Conservation (phyloP, 495 filamentous ascomycete genomes). For the Xylaria acuta region DNA sequence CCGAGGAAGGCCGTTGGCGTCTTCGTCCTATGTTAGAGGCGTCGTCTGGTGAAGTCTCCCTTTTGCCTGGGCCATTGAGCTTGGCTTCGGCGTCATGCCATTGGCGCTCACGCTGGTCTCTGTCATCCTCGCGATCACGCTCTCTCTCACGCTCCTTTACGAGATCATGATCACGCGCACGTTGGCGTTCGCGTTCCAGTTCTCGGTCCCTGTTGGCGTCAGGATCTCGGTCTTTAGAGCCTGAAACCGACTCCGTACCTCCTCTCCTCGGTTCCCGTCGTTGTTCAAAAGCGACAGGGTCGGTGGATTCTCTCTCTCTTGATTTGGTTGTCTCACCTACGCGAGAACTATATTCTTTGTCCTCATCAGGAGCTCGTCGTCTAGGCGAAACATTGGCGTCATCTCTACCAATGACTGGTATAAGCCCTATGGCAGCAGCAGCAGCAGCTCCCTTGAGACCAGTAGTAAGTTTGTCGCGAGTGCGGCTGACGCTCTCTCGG, state of each 20-base stretch:
- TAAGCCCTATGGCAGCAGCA: conserved; percentile 48
- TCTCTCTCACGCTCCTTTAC: conserved; percentile 27
- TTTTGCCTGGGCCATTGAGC: conserved; percentile 35
- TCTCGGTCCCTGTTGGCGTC: conserved; percentile 21
- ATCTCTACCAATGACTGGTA: conserved; percentile 37
- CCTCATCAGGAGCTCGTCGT: conserved; percentile 33
- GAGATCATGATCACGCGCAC: conserved; percentile 27
- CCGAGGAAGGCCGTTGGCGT: conserved; percentile 41
- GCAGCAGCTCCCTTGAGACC: conserved; percentile 49
- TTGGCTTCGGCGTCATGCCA: conserved; percentile 38
- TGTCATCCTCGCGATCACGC: conserved; percentile 30
- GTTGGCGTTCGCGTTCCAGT: conserved; percentile 28
- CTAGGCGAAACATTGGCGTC: conserved; percentile 43
- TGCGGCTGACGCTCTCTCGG: conserved; percentile 34
- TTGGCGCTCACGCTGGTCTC: conserved; percentile 31
- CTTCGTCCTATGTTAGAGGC: conserved; percentile 38
- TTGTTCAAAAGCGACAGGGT: conserved; percentile 29
- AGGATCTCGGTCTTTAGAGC: conserved; percentile 43
- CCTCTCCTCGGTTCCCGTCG: conserved; percentile 41
- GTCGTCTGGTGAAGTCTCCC: conserved; percentile 33
- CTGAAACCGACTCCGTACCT: conserved; percentile 30
- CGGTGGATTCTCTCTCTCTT: conserved; percentile 30
- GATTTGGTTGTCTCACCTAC: conserved; percentile 31
- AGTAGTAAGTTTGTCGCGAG: conserved; percentile 46
- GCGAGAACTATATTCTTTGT: conserved; percentile 29